These are phyloP conservation scores for Pichia sp. DNA, from an alignment of 1,139 yeast genomes.

Conservation along the genomic window DNA sequence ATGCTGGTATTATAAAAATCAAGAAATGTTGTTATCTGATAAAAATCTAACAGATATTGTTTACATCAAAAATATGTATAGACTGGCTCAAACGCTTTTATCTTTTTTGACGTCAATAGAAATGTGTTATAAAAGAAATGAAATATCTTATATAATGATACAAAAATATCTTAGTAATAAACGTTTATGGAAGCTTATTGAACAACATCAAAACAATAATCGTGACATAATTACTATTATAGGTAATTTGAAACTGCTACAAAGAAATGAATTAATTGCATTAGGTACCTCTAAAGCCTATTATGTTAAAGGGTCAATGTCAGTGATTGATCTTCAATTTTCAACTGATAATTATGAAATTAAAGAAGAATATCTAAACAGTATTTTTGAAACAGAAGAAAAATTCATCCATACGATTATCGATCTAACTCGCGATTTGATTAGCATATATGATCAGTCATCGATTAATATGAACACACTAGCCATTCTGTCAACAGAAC, in stretches of 20 bases:
- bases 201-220: background rate
- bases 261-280: constrained; percentile 38
- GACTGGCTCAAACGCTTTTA: constrained; percentile 17
- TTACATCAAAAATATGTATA: constrained; percentile 16
- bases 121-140: constrained; percentile 21
- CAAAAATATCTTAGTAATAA: constrained; percentile 9
- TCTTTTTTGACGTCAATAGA: constrained; percentile 22
- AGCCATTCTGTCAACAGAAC: constrained; percentile 72
- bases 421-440: constrained; percentile 28
- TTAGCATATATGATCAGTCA: constrained; percentile 25
- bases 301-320: constrained; percentile 37
- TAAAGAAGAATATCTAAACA: constrained; percentile 9
- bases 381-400: constrained; percentile 20
- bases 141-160: constrained; percentile 15
- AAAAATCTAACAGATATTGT: constrained; percentile 12
- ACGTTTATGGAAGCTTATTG: constrained; percentile 5
- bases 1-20: constrained; percentile 18
- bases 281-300: constrained; percentile 35
- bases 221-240: constrained; percentile 34
- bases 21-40: constrained; percentile 14
- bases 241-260: constrained; percentile 42
- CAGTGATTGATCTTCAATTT: constrained; percentile 34
- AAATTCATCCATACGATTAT: constrained; percentile 29
- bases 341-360: constrained; percentile 5
- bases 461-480: constrained; percentile 50